These are phyloP conservation scores for Kwoniella shandongensis DNA, from an alignment of 768 basidiomycete species.

Conservation along the genomic window DNA sequence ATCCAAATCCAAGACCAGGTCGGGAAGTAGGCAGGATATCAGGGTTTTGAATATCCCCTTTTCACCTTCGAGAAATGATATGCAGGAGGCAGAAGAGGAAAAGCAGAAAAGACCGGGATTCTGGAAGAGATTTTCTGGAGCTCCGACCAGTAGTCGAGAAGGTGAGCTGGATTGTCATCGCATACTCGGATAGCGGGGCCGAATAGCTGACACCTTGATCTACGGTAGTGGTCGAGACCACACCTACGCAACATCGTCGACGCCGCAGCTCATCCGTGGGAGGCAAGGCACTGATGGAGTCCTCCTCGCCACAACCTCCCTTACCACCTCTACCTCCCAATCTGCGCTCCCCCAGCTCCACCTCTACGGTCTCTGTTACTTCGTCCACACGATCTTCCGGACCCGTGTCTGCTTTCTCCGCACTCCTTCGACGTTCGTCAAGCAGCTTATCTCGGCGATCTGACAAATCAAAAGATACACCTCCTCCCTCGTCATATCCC, in stretches of 20 bases:
- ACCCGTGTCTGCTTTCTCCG: constrained; percentile 20
- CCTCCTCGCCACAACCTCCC: constrained; percentile 22
- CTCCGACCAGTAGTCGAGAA: constrained; percentile 4
- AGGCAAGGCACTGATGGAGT: constrained; percentile 5
- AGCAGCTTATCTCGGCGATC: constrained; percentile 29
- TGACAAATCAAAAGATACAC: constrained; percentile 22
- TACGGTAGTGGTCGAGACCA: no score
- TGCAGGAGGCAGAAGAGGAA: constrained; percentile 6
- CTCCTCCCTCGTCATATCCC: constrained; percentile 28
- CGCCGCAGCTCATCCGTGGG: constrained; percentile 35
- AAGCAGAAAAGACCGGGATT: constrained; percentile 28
- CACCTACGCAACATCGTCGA: constrained; percentile 29
- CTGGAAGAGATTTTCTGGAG: constrained; percentile 42
- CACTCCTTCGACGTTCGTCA: constrained; percentile 30
- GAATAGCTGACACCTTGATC: no score
- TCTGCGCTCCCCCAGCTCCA: constrained; percentile 33
- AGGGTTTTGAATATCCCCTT: constrained; percentile 33
- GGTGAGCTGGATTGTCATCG: constrained; percentile 12
- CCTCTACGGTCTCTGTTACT: constrained; percentile 20
- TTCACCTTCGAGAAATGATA: constrained; percentile 30
- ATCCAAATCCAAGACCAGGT: constrained; percentile 15
- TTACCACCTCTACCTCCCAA: constrained; percentile 39
- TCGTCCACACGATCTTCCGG: constrained; percentile 22
- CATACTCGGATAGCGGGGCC: neutral
- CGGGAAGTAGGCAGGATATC: constrained; percentile 4